Conservation (phyloP, 768 basidiomycete species). For the Steccherinum ochraceum region DNA sequence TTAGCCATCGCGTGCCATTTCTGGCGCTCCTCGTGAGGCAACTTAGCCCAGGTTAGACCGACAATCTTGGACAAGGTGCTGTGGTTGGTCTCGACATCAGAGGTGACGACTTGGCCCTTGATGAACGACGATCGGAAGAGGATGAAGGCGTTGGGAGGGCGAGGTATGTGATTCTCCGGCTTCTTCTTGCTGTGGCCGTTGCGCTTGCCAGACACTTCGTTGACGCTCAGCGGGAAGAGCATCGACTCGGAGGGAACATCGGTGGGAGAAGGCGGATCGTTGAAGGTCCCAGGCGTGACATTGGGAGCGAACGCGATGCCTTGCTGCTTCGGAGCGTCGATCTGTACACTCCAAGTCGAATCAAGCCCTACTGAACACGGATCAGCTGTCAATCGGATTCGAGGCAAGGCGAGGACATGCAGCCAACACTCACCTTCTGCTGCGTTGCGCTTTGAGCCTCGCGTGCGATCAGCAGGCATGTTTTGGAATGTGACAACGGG, state of each 20-base stretch:
- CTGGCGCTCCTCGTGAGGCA: conserved; percentile 69
- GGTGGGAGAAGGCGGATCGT: conserved; percentile 35
- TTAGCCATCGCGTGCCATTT: conserved; percentile 76
- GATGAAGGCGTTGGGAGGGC: conserved; percentile 83
- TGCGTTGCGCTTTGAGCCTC: conserved; percentile 28
- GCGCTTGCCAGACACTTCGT: conserved; percentile 18
- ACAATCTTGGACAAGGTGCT: conserved; percentile 82
- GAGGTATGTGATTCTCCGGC: conserved; percentile 70
- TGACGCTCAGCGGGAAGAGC: conserved; percentile 49
- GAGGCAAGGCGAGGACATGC: neutral
- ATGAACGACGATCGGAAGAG: conserved; percentile 82
- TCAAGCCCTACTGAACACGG: conserved; percentile 28
- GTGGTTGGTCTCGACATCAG: conserved; percentile 76
- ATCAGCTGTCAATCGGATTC: conserved; percentile 10
- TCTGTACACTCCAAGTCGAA: conserved; percentile 39
- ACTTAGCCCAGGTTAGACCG: conserved; percentile 75
- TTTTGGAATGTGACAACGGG: neutral
- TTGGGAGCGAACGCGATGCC: conserved; percentile 53
- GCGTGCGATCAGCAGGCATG: conserved; percentile 47
- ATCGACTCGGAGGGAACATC: conserved; percentile 36
- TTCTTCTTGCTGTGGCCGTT: conserved; percentile 61
- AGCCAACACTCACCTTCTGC: conserved; percentile 33
- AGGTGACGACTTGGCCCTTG: conserved; percentile 70
- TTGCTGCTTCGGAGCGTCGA: conserved; percentile 32
- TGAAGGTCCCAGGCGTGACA: conserved; percentile 53